Conservation (phyloP, 2,329 filamentous ascomycete genomes). For the Pseudocercospora fuligena region DNA sequence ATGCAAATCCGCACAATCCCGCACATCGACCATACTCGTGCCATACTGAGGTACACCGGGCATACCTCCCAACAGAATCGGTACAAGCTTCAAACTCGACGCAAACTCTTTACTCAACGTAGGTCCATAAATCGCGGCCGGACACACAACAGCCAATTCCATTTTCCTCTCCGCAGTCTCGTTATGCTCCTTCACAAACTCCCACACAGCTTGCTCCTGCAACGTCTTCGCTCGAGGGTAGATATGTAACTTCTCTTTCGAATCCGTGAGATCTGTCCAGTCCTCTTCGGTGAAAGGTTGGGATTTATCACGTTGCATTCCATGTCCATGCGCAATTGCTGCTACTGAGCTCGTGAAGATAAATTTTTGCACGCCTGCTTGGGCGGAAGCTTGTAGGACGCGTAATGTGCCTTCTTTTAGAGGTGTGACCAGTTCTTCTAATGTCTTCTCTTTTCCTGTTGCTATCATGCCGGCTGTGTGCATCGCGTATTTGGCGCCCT, state of each 20-base stretch:
- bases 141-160: constrained; percentile 22
- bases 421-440: constrained; percentile 21
- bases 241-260: constrained; percentile 27
- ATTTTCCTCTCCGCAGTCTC: constrained; percentile 6
- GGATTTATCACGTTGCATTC: constrained; percentile 16
- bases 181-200: constrained; percentile 14
- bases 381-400: constrained; percentile 19
- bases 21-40: constrained; percentile 25
- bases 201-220: constrained; percentile 26
- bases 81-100: constrained; percentile 25
- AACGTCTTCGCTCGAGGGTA: constrained; percentile 27
- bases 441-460: constrained; percentile 25
- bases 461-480: constrained; percentile 27
- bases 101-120: constrained; percentile 22
- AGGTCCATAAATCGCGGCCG: constrained; percentile 25
- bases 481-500: constrained; percentile 17
- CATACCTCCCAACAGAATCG: constrained; percentile 21
- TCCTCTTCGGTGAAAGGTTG: constrained; percentile 27
- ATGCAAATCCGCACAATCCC: constrained; percentile 23
- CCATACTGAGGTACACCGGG: constrained; percentile 26
- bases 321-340: constrained; percentile 25
- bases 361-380: constrained; percentile 18
- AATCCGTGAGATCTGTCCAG: constrained; percentile 27
- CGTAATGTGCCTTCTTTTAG: constrained; percentile 23
- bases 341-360: constrained; percentile 28